Conservation (phyloP, 129 eudicot species). For the Flaveria robusta region DNA sequence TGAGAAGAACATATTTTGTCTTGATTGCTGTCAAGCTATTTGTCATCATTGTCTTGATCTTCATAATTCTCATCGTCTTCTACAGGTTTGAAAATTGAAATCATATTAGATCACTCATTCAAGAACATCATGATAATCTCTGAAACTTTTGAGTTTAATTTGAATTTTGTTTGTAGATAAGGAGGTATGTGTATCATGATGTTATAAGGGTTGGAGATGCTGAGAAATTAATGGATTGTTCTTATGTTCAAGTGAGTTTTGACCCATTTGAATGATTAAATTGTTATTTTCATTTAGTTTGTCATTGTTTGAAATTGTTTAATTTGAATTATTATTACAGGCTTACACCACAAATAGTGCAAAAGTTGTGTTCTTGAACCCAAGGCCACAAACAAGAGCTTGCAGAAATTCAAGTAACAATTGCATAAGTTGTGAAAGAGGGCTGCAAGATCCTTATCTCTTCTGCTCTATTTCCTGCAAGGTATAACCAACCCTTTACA, state of each 20-base stretch:
- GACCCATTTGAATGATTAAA: neutral
- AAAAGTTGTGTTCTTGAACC: conserved; percentile 70
- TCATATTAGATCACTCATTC: neutral
- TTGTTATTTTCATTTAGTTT: neutral
- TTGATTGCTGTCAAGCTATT: conserved; percentile 69
- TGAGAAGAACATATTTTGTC: conserved; percentile 75
- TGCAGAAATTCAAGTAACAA: conserved; percentile 43
- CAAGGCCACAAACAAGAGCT: conserved; percentile 54
- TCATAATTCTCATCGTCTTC: conserved; percentile 73
- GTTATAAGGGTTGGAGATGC: conserved; percentile 75
- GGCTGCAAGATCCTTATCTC: conserved; percentile 57
- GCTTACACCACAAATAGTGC: conserved; percentile 67
- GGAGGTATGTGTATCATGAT: conserved; percentile 81
- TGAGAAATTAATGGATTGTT: conserved; percentile 67
- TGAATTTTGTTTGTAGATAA: conserved; percentile 43
- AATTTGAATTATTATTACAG: conserved; percentile 25
- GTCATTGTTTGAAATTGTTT: conserved; percentile 9
- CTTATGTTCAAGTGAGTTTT: conserved; percentile 73
- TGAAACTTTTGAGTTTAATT: neutral
- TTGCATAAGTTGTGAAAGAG: conserved; percentile 69
- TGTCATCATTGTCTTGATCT: conserved; percentile 59
- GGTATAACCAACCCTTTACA: conserved; percentile 32
- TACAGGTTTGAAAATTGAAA: conserved; percentile 48
- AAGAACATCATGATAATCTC: no score
- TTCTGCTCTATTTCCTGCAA: conserved; percentile 88